Percentiles rank a stretch among this genome's conserved stretches.
Conservation (phyloP, 2,329 filamentous ascomycete genomes). For the Colletotrichum tofieldiae region DNA sequence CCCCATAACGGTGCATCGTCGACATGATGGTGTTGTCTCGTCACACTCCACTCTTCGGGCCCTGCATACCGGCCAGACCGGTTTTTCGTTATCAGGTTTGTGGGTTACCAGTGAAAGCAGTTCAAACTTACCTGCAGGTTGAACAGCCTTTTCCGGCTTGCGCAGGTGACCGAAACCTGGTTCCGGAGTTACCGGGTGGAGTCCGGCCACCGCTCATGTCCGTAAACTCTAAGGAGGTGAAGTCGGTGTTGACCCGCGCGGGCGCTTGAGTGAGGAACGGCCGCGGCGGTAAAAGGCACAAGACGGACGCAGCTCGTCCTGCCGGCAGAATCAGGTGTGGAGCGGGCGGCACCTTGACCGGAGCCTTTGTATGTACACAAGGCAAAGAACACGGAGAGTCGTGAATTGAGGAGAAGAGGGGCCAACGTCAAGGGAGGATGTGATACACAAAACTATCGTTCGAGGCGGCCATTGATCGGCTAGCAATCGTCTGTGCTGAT, state of each 20-base stretch:
- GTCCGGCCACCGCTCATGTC: conserved; percentile 9
- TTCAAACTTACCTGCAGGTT: conserved; percentile 37
- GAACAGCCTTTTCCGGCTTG: conserved; percentile 24
- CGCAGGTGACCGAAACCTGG: neutral
- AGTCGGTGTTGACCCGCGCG: neutral
- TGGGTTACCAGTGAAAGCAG: neutral
- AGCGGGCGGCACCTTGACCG: neutral
- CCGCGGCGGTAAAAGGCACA: neutral
- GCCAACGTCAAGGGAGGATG: neutral
- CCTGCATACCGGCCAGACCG: conserved; percentile 28
- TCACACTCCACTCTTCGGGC: conserved; percentile 48
- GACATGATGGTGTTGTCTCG: conserved; percentile 44
- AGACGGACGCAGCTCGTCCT: neutral
- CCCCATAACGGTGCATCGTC: conserved; percentile 45
- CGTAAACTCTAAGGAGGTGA: neutral
- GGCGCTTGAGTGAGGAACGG: neutral
- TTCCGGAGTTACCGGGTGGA: conserved; percentile 7
- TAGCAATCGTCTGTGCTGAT: neutral
- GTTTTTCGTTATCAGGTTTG: neutral
- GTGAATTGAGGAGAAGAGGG: conserved; percentile 6
- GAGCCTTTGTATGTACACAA: neutral
- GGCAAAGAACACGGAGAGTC: neutral
- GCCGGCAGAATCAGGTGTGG: neutral
- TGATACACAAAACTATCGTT: neutral
- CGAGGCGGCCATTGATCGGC: neutral